Percentiles rank a stretch among this genome's conserved stretches.
These are phyloP conservation scores for Kalanchoe fedtschenkoi DNA, from an alignment of 164 flowering plant species.

Conservation along the genomic window DNA sequence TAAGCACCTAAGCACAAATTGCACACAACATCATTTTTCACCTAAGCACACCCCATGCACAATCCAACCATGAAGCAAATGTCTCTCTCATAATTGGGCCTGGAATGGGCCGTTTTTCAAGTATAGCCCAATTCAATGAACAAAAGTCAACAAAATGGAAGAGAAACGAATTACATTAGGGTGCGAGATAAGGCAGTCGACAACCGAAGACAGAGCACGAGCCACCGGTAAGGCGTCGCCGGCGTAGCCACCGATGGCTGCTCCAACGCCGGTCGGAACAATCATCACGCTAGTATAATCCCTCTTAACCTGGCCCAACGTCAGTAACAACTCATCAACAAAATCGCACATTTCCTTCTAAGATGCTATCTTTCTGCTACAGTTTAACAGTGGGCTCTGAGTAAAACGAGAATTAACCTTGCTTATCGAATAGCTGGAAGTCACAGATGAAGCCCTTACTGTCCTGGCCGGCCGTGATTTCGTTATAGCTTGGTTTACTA, in stretches of 20 bases:
- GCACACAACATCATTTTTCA: background rate
- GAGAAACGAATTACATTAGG: constrained; percentile 46
- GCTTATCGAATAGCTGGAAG: constrained; percentile 10
- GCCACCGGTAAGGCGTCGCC: constrained; percentile 87
- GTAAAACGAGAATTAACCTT: constrained; percentile 15
- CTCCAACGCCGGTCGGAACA: constrained; percentile 84
- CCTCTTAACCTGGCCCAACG: constrained; percentile 17
- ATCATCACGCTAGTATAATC: constrained; percentile 81
- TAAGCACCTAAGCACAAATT: constrained; percentile 48
- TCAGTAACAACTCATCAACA: background rate
- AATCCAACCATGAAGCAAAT: background rate
- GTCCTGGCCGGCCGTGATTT: constrained; percentile 9
- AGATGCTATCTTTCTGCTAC: too few species aligned
- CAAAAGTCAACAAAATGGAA: background rate
- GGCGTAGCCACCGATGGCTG: constrained; percentile 87
- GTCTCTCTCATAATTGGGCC: background rate
- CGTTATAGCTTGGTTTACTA: background rate
- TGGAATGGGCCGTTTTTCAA: background rate
- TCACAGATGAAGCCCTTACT: constrained; percentile 15
- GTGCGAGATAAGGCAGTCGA: constrained; percentile 80
- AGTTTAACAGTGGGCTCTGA: background rate
- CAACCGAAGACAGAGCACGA: constrained; percentile 71
- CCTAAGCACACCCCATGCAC: background rate
- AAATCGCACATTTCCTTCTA: background rate
- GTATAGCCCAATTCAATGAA: background rate